Evolutionary conservation across 306 rosid species (phyloP), one percentile per base, ranked within the genome.

Genomic region (Spatholobus suberectus): DNA sequence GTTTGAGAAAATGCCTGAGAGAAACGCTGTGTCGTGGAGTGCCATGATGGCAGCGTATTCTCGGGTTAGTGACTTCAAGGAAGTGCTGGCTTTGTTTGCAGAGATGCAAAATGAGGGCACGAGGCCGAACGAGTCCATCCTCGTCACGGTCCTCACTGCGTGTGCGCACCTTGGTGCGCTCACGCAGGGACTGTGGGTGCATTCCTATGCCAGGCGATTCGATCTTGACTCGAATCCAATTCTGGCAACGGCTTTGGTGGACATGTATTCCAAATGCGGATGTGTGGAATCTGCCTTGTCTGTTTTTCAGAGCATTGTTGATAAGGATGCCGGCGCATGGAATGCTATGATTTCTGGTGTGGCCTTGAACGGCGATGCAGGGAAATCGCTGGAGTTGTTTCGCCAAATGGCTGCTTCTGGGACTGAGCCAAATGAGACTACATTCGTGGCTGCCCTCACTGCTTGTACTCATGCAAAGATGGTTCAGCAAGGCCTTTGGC

Each of bases 1-100:
- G 93, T 95, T 95, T 75, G 95, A 95, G 15, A 81, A 88, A 89
- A 94, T 94, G 96, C 93, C 92, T 15, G 87, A 89, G 59, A 86
- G 86, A 81, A 95, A 93, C 54, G 85, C 72, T 3, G 81, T 94
- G 37, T 91, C 96, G 12, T 84, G 88, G 88, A 84, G 90, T 63
- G 86, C 88, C 0, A 82, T 85, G 80, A 87, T 87, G 83, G 90
- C 88, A 0, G 85, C 83, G 1, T 87, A 87, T 73, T 93, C 83
- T 58, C 86, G 78, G 8, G 86, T 82, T 8, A 78, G 81, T 74
- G 74, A 73, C 43, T 85, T 87, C 65, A 87, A 46, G 80, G 79
- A 85, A 70, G 90, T 87, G 63, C 26, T 87, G 57, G 67, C 74
- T 78, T 75, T 87, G 85, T 85, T 87, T 82, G 20, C 47, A 0